phyloP scores from a whole-genome alignment of 2,329 filamentous ascomycete species.

The Fonsecaea multimorphosa region DNA sequence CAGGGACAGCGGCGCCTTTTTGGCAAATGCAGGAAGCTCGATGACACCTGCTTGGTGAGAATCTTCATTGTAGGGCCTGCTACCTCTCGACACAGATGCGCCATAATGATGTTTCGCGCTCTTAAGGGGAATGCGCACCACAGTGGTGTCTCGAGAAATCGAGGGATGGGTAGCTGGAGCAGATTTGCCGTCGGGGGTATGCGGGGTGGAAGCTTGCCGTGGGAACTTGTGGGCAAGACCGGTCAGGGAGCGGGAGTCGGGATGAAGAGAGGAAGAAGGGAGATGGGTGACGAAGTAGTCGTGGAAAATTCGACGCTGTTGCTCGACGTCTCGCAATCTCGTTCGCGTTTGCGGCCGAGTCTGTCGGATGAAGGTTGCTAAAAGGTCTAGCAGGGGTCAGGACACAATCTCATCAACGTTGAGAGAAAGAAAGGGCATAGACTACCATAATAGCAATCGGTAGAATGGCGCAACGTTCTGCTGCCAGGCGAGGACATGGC shows the following conservation, averaged over 20 bases:
- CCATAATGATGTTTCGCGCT: slow-evolving; percentile 97
- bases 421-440: slow-evolving; percentile 28
- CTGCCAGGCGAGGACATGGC: slow-evolving; percentile 35
- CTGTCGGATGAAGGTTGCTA: slow-evolving; percentile 44
- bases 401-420: neutral
- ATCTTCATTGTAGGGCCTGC: slow-evolving; percentile 89
- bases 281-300: slow-evolving; percentile 98
- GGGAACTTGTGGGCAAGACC: slow-evolving; percentile 84
- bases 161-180: slow-evolving; percentile 65
- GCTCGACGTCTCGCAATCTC: slow-evolving; percentile 20
- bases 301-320: slow-evolving; percentile 70
- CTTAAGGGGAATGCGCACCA: slow-evolving; percentile 90
- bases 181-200: slow-evolving; percentile 62
- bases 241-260: slow-evolving; percentile 71
- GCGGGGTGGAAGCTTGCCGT: slow-evolving; percentile 80
- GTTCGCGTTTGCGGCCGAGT: slow-evolving; percentile 29
- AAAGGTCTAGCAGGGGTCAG: slow-evolving; percentile 44
- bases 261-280: slow-evolving; percentile 89
- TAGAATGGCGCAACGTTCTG: slow-evolving; percentile 28
- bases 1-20: slow-evolving; percentile 72
- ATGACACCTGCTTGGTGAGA: slow-evolving; percentile 93
- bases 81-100: slow-evolving; percentile 76
- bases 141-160: slow-evolving; percentile 77
- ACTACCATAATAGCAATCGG: slow-evolving; percentile 36
- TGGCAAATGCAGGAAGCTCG: slow-evolving; percentile 90